Percentiles rank a stretch among this genome's conserved stretches.
These are phyloP conservation scores for Fusarium guadeloupense DNA, from an alignment of 2,329 filamentous ascomycete genomes.

Conservation along the genomic window DNA sequence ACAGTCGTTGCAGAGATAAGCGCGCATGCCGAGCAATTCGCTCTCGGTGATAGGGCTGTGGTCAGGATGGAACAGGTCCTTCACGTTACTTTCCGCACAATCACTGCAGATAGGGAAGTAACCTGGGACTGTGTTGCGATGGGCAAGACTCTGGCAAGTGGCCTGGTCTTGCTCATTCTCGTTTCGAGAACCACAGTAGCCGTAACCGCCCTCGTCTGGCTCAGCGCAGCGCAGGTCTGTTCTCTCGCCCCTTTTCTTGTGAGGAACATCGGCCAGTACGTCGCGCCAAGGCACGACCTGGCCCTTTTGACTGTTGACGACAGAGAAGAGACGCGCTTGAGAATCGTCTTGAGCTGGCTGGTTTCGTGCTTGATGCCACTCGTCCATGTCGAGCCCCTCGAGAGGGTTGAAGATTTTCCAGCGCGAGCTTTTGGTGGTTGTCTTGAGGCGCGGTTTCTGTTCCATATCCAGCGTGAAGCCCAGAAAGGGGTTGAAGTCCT, in stretches of 20 bases:
- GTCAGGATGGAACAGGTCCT: constrained; percentile 22
- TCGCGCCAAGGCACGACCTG: constrained; percentile 20
- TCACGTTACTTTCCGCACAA: constrained; percentile 41
- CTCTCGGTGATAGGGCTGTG: constrained; percentile 14
- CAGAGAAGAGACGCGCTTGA: constrained; percentile 18
- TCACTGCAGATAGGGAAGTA: constrained; percentile 31
- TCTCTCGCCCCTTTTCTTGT: neutral
- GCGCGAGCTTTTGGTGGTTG: constrained; percentile 17
- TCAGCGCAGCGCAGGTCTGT: constrained; percentile 22
- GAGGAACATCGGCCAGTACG: constrained; percentile 26
- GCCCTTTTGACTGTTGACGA: neutral
- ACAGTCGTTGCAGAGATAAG: constrained; percentile 50
- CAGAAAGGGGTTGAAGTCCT: constrained; percentile 35
- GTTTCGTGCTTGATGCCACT: constrained; percentile 22
- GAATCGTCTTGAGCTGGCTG: neutral
- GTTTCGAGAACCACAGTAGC: constrained; percentile 13
- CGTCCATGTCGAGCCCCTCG: constrained; percentile 30
- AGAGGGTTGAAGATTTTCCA: constrained; percentile 34
- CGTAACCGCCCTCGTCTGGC: constrained; percentile 18
- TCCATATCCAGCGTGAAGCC: constrained; percentile 1
- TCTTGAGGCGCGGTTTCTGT: neutral
- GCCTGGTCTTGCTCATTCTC: constrained; percentile 7
- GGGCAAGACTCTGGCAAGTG: constrained; percentile 29
- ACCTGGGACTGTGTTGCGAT: constrained; percentile 18
- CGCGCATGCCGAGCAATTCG: constrained; percentile 48